These are phyloP conservation scores for Lentinula boryana DNA, from an alignment of 768 basidiomycete species.

Conservation along the genomic window DNA sequence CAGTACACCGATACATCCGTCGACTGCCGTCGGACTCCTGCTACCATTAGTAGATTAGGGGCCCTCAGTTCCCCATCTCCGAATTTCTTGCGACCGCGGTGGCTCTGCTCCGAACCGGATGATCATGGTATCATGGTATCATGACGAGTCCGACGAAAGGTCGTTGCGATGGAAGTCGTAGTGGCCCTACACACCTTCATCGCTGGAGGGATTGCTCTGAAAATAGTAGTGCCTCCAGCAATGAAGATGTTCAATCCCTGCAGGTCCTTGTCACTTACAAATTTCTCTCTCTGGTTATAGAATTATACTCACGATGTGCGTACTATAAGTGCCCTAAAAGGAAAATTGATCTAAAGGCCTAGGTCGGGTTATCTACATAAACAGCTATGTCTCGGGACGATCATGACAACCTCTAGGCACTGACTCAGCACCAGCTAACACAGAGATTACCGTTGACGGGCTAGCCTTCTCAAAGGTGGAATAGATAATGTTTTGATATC, in stretches of 20 bases:
- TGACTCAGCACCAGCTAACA: too few species aligned
- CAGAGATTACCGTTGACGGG: too few species aligned
- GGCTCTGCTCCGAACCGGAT: not conserved
- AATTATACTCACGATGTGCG: not conserved
- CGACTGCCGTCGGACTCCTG: not conserved
- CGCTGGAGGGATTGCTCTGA: too few species aligned
- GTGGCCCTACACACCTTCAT: too few species aligned
- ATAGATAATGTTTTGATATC: too few species aligned
- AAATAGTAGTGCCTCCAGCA: too few species aligned
- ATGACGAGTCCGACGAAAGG: not conserved
- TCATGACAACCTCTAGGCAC: not conserved
- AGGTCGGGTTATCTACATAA: not conserved
- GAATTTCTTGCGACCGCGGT: not conserved
- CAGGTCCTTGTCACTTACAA: too few species aligned
- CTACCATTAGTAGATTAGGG: not conserved
- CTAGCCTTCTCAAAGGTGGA: too few species aligned
- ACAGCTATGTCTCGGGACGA: not conserved
- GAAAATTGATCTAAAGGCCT: not conserved
- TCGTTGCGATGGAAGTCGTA: not conserved
- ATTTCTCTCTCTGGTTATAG: too few species aligned
- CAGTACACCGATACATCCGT: not conserved
- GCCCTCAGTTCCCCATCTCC: not conserved
- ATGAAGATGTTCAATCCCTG: too few species aligned
- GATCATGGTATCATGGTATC: not conserved
- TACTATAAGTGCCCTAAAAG: not conserved